Percentiles rank a stretch among this genome's conserved stretches.
These are phyloP conservation scores for Komagataella pseudopastoris DNA, from an alignment of 805 yeast genomes.

Conservation along the genomic window DNA sequence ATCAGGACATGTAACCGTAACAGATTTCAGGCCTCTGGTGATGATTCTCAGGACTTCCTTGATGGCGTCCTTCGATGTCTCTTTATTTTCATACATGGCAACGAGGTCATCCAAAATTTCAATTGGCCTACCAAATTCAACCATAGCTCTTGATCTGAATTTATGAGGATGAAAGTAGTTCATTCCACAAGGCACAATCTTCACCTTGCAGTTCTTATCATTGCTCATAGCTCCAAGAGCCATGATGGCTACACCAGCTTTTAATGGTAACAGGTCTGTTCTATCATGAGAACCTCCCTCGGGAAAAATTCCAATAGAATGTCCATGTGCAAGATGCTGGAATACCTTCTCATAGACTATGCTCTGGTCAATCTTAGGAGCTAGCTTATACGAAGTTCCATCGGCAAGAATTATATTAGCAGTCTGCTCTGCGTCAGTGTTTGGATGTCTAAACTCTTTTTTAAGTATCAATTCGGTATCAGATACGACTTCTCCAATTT, in stretches of 20 bases:
- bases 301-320: slow-evolving; percentile 87
- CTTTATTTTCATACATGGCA: slow-evolving; percentile 41
- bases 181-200: slow-evolving; percentile 94
- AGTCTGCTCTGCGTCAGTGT: slow-evolving; percentile 24
- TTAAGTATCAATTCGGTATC: slow-evolving; percentile 60
- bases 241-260: slow-evolving; percentile 97
- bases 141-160: slow-evolving; percentile 88
- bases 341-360: slow-evolving; percentile 76
- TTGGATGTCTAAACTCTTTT: slow-evolving; percentile 44
- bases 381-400: slow-evolving; percentile 55
- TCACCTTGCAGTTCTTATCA: slow-evolving; percentile 63
- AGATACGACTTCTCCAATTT: slow-evolving; percentile 49
- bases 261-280: slow-evolving; percentile 78
- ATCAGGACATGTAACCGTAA: slow-evolving; percentile 81
- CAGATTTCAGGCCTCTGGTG: slow-evolving; percentile 64
- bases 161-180: slow-evolving; percentile 94
- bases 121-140: slow-evolving; percentile 87
- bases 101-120: slow-evolving; percentile 51
- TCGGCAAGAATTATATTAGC: slow-evolving; percentile 25
- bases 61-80: slow-evolving; percentile 61
- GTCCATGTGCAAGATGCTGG: slow-evolving; percentile 65
- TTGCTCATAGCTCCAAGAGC: slow-evolving; percentile 87
- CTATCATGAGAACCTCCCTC: slow-evolving; percentile 98
- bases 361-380: slow-evolving; percentile 77
- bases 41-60: slow-evolving; percentile 56